phyloP scores from a whole-genome alignment of 1,139 yeast species.

The Yamadazyma diddensiae region DNA sequence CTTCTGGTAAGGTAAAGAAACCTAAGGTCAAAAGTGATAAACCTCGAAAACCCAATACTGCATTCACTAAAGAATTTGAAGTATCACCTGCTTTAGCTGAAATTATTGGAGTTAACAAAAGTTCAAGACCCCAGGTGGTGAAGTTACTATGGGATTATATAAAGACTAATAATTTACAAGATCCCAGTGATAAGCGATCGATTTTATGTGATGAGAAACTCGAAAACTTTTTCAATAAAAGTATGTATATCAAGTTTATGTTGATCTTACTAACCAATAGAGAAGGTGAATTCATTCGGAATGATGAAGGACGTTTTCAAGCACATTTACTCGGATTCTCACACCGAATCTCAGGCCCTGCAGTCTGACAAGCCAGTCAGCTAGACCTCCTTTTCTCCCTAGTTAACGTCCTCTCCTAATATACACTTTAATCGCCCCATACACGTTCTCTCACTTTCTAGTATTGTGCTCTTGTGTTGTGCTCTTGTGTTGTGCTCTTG shows the following conservation, averaged over 20 bases:
- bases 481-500: neutral
- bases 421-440: too few species aligned
- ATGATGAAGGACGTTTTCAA: slow-evolving; percentile 59
- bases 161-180: slow-evolving; percentile 60
- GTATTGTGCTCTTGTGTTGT: neutral
- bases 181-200: slow-evolving; percentile 64
- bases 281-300: slow-evolving; percentile 59
- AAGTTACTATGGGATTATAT: slow-evolving; percentile 74
- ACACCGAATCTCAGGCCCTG: too few species aligned
- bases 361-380: too few species aligned
- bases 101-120: slow-evolving; percentile 28
- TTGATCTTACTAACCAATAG: slow-evolving; percentile 13
- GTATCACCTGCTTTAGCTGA: slow-evolving; percentile 53
- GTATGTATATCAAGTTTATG: slow-evolving; percentile 17
- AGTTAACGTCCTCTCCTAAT: too few species aligned
- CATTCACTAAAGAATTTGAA: slow-evolving; percentile 35
- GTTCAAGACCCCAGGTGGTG: slow-evolving; percentile 70
- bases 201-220: slow-evolving; percentile 68
- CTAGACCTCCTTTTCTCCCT: too few species aligned
- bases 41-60: slow-evolving; percentile 5
- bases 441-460: neutral
- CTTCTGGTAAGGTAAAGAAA: slow-evolving; percentile 4
- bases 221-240: slow-evolving; percentile 54
- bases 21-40: slow-evolving; percentile 5
- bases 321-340: slow-evolving; percentile 33